A percentile compares a stretch with the other conserved stretches of the same genome.
Conservation (phyloP, 2,329 filamentous ascomycete species). For the Verticillium nonalfalfae region DNA sequence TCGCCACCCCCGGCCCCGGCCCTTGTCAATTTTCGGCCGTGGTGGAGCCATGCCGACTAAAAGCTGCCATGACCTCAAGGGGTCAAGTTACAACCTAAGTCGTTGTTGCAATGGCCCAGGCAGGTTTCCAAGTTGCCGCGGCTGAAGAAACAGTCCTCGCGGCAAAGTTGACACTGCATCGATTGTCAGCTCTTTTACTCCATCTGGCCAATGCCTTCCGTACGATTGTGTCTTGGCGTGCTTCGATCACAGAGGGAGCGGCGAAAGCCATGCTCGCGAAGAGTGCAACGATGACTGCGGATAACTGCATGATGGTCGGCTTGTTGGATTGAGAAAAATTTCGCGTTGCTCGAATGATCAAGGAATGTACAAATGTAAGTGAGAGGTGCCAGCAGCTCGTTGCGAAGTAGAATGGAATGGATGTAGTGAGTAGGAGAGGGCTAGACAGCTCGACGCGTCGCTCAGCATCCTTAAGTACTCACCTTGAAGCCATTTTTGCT, state of each 20-base stretch:
- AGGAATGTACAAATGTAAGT: neutral
- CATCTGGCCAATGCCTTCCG: neutral
- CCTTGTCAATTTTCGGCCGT: neutral
- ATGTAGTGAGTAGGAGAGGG: too few species aligned
- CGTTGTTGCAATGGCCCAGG: neutral
- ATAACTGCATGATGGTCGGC: neutral
- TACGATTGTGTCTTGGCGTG: neutral
- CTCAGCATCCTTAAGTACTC: too few species aligned
- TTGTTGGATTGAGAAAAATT: neutral
- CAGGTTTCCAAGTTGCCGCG: neutral
- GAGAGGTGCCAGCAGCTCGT: neutral
- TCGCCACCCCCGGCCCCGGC: too few species aligned
- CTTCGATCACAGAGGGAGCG: neutral
- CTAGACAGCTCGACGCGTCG: too few species aligned
- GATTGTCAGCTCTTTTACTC: neutral
- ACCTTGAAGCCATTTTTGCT: too few species aligned
- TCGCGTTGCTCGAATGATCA: too few species aligned
- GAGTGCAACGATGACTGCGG: neutral
- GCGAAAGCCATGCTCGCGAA: constrained; percentile 1
- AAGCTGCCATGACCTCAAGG: neutral
- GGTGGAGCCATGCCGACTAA: neutral
- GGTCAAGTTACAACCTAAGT: constrained; percentile 1
- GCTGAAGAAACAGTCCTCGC: constrained; percentile 1
- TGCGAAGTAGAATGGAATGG: neutral
- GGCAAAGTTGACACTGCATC: constrained; percentile 1